Evolutionary conservation across 139 green algal genomes (phyloP).

Genomic region (Chlorella sp.): DNA sequence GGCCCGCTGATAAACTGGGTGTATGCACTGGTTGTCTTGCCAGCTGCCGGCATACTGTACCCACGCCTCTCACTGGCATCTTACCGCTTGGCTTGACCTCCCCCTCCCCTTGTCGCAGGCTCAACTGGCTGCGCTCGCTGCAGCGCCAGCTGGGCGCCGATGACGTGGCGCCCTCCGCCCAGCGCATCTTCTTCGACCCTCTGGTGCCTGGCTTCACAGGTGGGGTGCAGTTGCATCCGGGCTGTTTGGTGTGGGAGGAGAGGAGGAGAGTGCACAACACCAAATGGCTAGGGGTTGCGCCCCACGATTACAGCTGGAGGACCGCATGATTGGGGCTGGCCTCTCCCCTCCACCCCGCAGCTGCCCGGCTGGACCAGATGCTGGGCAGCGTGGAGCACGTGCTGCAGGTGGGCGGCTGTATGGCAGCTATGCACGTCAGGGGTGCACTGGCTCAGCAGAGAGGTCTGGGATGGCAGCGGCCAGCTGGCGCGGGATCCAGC

Average conservation of each 20-base stretch:
- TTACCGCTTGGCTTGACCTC: background rate
- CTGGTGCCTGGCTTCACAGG: conserved; percentile 7
- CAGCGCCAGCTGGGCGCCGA: conserved; percentile 21
- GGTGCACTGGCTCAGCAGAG: no score
- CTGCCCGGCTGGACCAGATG: conserved; percentile 1
- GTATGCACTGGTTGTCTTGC: background rate
- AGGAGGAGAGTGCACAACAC: background rate
- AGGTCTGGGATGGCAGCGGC: no score
- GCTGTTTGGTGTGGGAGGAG: background rate
- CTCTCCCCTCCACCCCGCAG: background rate
- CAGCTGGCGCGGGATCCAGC: no score
- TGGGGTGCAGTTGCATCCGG: no score
- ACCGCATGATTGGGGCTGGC: no score
- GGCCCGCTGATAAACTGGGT: no score
- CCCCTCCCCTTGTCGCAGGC: background rate
- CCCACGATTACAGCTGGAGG: no score
- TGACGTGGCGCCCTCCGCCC: conserved; percentile 5
- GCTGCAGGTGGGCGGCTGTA: background rate
- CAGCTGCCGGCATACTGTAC: background rate
- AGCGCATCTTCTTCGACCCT: conserved; percentile 25
- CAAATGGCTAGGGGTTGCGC: background rate
- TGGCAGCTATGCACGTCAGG: no score
- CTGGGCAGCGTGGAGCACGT: conserved; percentile 25
- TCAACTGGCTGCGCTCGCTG: conserved; percentile 26
- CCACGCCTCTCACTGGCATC: no score